Evolutionary conservation across 768 basidiomycete species (phyloP).

Genomic region (Leucocoprinus sp.): DNA sequence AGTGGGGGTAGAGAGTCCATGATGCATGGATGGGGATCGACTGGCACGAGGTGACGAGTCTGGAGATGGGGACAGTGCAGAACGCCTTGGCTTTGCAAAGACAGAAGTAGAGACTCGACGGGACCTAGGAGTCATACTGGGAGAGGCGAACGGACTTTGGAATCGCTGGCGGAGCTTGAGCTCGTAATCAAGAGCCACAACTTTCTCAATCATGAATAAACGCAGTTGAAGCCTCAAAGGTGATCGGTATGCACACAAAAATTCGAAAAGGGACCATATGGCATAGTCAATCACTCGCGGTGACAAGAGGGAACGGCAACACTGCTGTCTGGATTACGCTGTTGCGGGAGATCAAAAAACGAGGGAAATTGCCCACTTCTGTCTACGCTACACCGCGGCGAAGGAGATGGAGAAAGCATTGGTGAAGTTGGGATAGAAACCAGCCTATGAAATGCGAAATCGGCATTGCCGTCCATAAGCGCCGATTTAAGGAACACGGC

Average conservation of each 20-base stretch:
- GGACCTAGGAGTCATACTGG: conserved; percentile 21
- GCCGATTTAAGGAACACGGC: conserved; percentile 41
- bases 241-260: conserved; percentile 51
- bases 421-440: conserved; percentile 32
- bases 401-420: conserved; percentile 41
- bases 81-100: conserved; percentile 50
- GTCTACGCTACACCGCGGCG: conserved; percentile 39
- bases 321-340: conserved; percentile 16
- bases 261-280: conserved; percentile 65
- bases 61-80: conserved; percentile 33
- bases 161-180: conserved; percentile 26
- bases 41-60: conserved; percentile 35
- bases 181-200: conserved; percentile 44
- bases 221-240: conserved; percentile 63
- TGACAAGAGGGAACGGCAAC: conserved; percentile 15
- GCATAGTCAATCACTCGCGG: conserved; percentile 65
- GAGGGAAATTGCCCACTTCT: conserved; percentile 19
- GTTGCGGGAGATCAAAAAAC: conserved; percentile 20
- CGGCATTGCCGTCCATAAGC: conserved; percentile 51
- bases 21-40: conserved; percentile 24
- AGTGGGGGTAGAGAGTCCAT: conserved; percentile 17
- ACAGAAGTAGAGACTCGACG: conserved; percentile 42
- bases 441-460: conserved; percentile 39
- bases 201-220: conserved; percentile 56
- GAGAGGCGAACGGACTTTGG: conserved; percentile 16